Conservation (phyloP, 31 red algal species). For the Pterothamnion heteromorphum region DNA sequence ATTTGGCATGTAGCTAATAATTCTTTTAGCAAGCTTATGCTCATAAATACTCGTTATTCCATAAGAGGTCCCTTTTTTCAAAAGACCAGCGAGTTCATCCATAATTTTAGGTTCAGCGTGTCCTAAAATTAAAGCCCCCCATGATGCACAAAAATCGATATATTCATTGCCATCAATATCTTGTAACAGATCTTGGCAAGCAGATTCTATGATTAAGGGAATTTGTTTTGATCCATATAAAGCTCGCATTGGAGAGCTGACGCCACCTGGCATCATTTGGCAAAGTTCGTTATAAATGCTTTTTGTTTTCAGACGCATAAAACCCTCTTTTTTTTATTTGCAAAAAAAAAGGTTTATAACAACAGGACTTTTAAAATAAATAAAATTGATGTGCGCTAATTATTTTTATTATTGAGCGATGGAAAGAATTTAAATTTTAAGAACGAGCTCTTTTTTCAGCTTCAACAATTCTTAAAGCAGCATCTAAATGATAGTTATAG, state of each 20-base stretch:
- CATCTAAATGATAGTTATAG: no score
- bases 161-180: slow-evolving; percentile 99
- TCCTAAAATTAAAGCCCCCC: slow-evolving; percentile 97
- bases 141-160: slow-evolving; percentile 97
- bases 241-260: slow-evolving; percentile 92
- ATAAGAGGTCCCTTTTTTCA: slow-evolving; percentile 95
- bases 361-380: no score
- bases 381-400: no score
- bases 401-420: no score
- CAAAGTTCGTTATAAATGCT: no score
- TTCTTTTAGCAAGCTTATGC: slow-evolving; percentile 84
- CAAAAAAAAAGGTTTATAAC: no score
- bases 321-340: no score
- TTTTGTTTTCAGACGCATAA: no score
- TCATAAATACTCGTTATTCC: slow-evolving; percentile 90
- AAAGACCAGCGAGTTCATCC: slow-evolving; percentile 66
- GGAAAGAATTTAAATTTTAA: no score
- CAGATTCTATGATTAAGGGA: slow-evolving; percentile 92
- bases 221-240: slow-evolving; percentile 91
- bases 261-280: slow-evolving; percentile 96
- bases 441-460: no score
- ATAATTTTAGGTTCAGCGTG: slow-evolving; percentile 92
- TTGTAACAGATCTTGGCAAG: slow-evolving; percentile 83
- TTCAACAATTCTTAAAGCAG: no score
- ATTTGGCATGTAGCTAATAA: slow-evolving; percentile 93